Evolutionary conservation across 1,139 yeast species (phyloP).

Genomic region (Debaryomyces robertsiae): DNA sequence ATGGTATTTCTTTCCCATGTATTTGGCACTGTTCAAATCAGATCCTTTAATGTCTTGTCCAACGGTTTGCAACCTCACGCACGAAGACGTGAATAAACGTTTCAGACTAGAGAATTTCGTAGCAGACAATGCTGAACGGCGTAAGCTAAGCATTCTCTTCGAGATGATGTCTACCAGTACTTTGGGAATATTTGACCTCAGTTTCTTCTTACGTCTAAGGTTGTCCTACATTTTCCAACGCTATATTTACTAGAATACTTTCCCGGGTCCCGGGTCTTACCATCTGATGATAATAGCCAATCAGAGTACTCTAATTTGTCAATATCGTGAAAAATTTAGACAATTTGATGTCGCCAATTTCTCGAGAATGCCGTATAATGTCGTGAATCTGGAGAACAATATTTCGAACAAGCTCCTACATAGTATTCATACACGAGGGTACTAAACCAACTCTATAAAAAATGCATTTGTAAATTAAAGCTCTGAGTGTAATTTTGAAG

Average conservation of each 20-base stretch:
- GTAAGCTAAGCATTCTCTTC: conserved; percentile 15
- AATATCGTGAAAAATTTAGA: conserved; percentile 2
- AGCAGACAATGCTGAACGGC: conserved; percentile 16
- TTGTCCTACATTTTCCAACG: conserved; percentile 1
- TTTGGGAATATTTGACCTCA: conserved; percentile 4
- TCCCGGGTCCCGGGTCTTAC: conserved; percentile 11
- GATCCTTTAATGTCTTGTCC: conserved; percentile 53
- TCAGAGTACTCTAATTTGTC: conserved; percentile 9
- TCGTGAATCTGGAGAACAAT: conserved; percentile 4
- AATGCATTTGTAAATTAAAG: neutral
- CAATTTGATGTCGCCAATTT: neutral
- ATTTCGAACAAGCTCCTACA: neutral
- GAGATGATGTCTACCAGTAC: conserved; percentile 3
- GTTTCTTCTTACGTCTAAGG: neutral
- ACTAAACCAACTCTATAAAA: too few species aligned
- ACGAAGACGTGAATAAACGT: conserved; percentile 17
- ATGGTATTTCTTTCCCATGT: conserved; percentile 77
- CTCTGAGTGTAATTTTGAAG: neutral
- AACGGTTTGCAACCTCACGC: conserved; percentile 37
- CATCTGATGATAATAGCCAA: conserved; percentile 6
- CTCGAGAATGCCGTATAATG: conserved; percentile 4
- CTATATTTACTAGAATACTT: conserved; percentile 5
- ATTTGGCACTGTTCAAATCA: conserved; percentile 49
- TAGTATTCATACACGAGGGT: neutral
- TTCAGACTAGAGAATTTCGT: conserved; percentile 9